These are phyloP conservation scores for Pseudotulostoma volvatum DNA, from an alignment of 495 filamentous ascomycete species.

Conservation along the genomic window DNA sequence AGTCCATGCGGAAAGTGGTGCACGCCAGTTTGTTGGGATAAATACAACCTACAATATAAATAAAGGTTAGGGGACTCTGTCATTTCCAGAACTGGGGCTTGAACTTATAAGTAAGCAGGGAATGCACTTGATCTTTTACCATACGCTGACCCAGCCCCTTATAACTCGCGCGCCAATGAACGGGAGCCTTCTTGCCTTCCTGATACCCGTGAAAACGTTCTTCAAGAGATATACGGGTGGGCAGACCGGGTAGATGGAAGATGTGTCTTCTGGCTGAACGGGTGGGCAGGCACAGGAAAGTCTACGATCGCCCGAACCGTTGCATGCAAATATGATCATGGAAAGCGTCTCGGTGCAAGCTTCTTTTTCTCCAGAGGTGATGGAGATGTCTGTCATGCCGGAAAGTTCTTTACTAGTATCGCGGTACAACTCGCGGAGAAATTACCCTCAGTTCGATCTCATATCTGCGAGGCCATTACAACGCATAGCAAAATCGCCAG, in stretches of 20 bases:
- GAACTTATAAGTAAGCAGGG: too few species aligned
- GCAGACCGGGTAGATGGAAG: not conserved
- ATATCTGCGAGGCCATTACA: slow-evolving; percentile 20
- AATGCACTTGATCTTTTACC: not conserved
- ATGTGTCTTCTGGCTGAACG: slow-evolving; percentile 2
- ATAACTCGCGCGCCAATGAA: slow-evolving; percentile 1
- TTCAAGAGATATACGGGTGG: slow-evolving; percentile 2
- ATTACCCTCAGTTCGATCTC: not conserved
- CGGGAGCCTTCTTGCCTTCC: not conserved
- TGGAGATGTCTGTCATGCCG: slow-evolving; percentile 21
- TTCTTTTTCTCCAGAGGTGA: slow-evolving; percentile 30
- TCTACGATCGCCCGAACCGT: slow-evolving; percentile 28
- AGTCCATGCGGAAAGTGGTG: too few species aligned
- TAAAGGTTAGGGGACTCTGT: too few species aligned
- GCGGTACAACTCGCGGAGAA: slow-evolving; percentile 1
- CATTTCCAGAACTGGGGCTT: too few species aligned
- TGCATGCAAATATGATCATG: slow-evolving; percentile 8
- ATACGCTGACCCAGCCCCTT: not conserved
- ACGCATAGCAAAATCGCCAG: slow-evolving; percentile 9
- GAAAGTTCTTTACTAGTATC: too few species aligned
- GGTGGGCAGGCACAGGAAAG: slow-evolving; percentile 28
- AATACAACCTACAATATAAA: too few species aligned
- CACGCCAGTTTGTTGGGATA: too few species aligned
- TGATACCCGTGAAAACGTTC: slow-evolving; percentile 2
- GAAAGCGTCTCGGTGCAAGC: slow-evolving; percentile 6